Base-by-base conservation (phyloP, 2,329 filamentous ascomycete genomes). In the Beauveria caledonica region DNA sequence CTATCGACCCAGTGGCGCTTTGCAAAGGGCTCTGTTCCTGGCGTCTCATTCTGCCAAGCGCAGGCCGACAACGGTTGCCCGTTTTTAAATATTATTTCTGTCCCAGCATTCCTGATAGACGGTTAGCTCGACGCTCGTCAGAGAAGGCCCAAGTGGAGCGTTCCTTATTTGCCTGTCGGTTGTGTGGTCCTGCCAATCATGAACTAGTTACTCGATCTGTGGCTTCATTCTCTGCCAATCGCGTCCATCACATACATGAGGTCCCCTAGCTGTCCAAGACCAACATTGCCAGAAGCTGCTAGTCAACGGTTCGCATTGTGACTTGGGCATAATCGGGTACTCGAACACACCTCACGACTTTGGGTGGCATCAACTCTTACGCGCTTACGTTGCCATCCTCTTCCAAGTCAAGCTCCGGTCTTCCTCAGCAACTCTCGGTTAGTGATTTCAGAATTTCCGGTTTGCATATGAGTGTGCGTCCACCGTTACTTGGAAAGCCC, bases 41-140 rank as follows among this genome's bases (percentile, higher is more conserved):
- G 49, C 56, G 48, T 52, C 51, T 39, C 56, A 45, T 51, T 49
- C 48, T 45, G 48, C 56, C 56, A 59, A 59, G 49, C 21, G 53
- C 58, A 48, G 53, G 3, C 40, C 39, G 27, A 52, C 56, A 59
- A 52, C 48, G 39, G 40, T 52, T 59, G 45, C 25, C 25, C 27
- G 19, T 36, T 51, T 52, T 44, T 57, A 25, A n/a, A 23, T 58
- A 17, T 58, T 42, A n/a, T 25, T 27, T 11, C 17, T 19, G 19
- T 17, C 45, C 25, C 40, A 19, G 23, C 27, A 53, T 53, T n/a
- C 17, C 27, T 21, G 19, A 60, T 29, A 48, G 44, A 40, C 49
- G 57, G 40, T 39, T 45, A 54, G 58, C 49, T 49, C 15, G 25
- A 17, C 39, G 13, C 3, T 23, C 17, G 17, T 21, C 36, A 21